These are phyloP conservation scores for Fraxinus baroniana DNA, from an alignment of 305 asterid species.

Conservation along the genomic window DNA sequence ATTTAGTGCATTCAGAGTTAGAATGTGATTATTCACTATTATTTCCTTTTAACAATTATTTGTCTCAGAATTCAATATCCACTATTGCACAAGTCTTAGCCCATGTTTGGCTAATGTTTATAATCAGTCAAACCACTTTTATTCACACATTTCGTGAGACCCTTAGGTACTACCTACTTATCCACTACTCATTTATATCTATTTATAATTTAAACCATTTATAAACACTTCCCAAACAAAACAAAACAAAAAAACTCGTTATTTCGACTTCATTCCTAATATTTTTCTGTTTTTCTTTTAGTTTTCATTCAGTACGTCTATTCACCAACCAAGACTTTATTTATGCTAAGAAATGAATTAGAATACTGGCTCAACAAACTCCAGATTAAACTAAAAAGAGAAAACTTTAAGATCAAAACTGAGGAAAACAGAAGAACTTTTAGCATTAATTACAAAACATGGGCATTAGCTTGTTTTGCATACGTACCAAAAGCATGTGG, in stretches of 20 bases:
- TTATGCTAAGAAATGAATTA: constrained; percentile 4
- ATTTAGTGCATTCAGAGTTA: neutral
- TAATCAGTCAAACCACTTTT: neutral
- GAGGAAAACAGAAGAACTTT: neutral
- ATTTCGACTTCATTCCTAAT: neutral
- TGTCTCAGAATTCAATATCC: neutral
- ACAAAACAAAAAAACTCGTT: neutral
- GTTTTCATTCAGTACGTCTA: neutral
- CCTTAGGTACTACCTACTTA: neutral
- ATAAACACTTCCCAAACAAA: neutral
- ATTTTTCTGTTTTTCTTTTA: neutral
- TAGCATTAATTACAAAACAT: constrained; percentile 17
- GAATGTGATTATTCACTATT: neutral
- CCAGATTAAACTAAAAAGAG: constrained; percentile 1
- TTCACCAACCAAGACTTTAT: neutral
- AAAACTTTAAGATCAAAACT: neutral
- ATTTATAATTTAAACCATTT: too few species aligned
- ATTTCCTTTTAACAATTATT: neutral
- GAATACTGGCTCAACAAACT: neutral
- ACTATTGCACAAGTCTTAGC: neutral
- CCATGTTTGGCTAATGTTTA: neutral
- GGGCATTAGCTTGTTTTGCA: neutral
- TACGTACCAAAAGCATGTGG: constrained; percentile 97
- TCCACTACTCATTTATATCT: neutral
- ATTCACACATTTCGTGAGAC: neutral